Evolutionary conservation across 1,284 basidiomycete genomes (phyloP).

Genomic region (Marasmius sp.): DNA sequence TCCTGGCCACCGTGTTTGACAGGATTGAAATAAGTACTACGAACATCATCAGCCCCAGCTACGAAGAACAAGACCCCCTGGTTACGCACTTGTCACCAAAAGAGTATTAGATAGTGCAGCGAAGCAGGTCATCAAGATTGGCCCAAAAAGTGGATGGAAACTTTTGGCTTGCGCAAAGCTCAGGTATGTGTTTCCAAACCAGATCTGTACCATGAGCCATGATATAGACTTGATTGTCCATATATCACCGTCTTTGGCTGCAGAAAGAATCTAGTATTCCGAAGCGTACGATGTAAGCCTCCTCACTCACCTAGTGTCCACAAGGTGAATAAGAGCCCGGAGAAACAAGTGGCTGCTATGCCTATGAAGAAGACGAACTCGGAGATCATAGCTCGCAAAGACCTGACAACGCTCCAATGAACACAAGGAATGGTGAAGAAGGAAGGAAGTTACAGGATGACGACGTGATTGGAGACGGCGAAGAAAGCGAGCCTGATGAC

Average conservation of each 20-base stretch:
- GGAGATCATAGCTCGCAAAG: slow-evolving; percentile 70
- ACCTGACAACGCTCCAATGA: slow-evolving; percentile 40
- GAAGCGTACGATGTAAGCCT: not conserved
- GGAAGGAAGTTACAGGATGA: slow-evolving; percentile 65
- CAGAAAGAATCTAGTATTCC: not conserved
- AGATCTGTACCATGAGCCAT: slow-evolving; percentile 82
- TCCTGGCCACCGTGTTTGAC: slow-evolving; percentile 81
- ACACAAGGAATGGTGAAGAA: not conserved
- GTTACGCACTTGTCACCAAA: slow-evolving; percentile 70
- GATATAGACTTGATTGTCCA: slow-evolving; percentile 74
- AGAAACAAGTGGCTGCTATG: slow-evolving; percentile 83
- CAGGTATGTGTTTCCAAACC: slow-evolving; percentile 80
- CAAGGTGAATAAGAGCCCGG: slow-evolving; percentile 82
- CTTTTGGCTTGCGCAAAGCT: slow-evolving; percentile 61
- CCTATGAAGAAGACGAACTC: slow-evolving; percentile 86
- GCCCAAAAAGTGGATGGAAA: slow-evolving; percentile 85
- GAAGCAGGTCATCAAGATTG: slow-evolving; percentile 83
- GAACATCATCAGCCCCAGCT: slow-evolving; percentile 19
- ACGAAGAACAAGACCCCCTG: not conserved
- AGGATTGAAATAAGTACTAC: slow-evolving; percentile 83
- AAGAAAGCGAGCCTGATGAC: slow-evolving; percentile 74
- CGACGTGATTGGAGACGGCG: slow-evolving; percentile 79
- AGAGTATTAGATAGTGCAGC: slow-evolving; percentile 82
- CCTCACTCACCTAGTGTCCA: slow-evolving; percentile 63
- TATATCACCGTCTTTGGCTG: slow-evolving; percentile 4